Base-by-base conservation (phyloP, 352 stramenopile species). In the Pythium coloratum region DNA sequence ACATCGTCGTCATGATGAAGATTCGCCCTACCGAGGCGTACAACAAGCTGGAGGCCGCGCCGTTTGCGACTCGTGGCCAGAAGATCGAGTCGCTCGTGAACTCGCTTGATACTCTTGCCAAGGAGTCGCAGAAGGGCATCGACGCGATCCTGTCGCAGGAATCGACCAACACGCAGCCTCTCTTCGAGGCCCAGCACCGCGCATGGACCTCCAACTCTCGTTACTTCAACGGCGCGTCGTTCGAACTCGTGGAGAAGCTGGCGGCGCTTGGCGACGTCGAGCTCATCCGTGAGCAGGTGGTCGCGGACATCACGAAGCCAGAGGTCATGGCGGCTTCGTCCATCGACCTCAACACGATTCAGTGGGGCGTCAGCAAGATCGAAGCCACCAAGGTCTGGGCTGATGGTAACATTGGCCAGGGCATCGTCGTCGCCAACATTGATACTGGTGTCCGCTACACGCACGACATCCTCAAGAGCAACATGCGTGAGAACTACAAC, bases 401-500 rank as follows among this genome's bases (percentile, higher is more conserved):
- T 13, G 30, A 66, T 5, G 71, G 71, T 20, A 67, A 50, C n/a
- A 64, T 49, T 12, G 71, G 71, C 38, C 50, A 63, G 34, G 59
- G 59, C 38, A 42, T 75, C 50, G 60, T 67, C 14, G 60, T 78
- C n/a, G 68, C 42, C 13, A 73, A 59, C 38, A 78, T 78, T 40
- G 71, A 78, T 51, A 73, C 71, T 20, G 72, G 72, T 16, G 71
- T 73, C 32, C 71, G 71, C 1, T 64, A 59, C 55, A 67, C 64
- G 8, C 72, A 78, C 62, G 55, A 71, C 14, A 24, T 58, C 16
- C 33, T 78, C 32, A 57, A 53, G 53, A 13, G 6, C n/a, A 66
- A 61, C 33, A 69, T 69, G 47, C 49, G 49, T 50, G 47, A 33
- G 9, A 20, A 33, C 6, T 61, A 71, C 64, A 58, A 58, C 64